Base-by-base conservation (phyloP, 176 grass and related monocot species). In the Raddia distichophylla region DNA sequence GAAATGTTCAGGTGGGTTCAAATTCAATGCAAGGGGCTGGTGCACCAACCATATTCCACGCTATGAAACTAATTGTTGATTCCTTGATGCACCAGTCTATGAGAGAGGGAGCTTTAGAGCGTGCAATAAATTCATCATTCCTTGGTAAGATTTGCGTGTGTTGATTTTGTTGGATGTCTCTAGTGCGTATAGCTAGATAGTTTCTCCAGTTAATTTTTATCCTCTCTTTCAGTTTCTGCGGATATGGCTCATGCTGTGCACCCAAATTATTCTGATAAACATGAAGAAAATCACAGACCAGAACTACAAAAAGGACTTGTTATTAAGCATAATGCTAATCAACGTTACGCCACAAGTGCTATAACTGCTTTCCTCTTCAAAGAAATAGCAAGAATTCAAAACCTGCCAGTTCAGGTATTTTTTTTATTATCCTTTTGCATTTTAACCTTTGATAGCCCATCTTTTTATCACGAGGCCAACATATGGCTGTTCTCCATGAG, bases 191-290 rank as follows among this genome's bases (percentile, higher is more conserved):
- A 49, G 58, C 37, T 56, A 22, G 43, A 64, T 55, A 76, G 64
- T 69, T 60, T 54, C 19, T 63, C 16, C 46, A 75, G 44, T 75
- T 17, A 64, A 34, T 55, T 84, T 27, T 10, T 73, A 11, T 61
- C 85, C 10, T 14, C 33, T 17, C 27, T 27, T 27, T 27, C 85
- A 98, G 95, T 94, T 76, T 98, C 92, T 0, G 92, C 92, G 6
- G 95, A 97, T 74, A 97, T 97, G 95, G 95, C 95, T 72, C 95
- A 97, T 78, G 95, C 92, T 27, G 74, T 97, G 68, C 95, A 97
- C 66, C 95, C 92, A 50, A 97, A 97, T 81, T 91, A 94, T 82
- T 47, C 90, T 10, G 95, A 97, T 15, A 97, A 97, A 74, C 89
- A 97, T 80, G 95, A 97, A 88, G 92, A 97, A 32, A 71, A 89